These are phyloP conservation scores for Thuja plicata DNA, from an alignment of 83 land plant species.

Conservation along the genomic window DNA sequence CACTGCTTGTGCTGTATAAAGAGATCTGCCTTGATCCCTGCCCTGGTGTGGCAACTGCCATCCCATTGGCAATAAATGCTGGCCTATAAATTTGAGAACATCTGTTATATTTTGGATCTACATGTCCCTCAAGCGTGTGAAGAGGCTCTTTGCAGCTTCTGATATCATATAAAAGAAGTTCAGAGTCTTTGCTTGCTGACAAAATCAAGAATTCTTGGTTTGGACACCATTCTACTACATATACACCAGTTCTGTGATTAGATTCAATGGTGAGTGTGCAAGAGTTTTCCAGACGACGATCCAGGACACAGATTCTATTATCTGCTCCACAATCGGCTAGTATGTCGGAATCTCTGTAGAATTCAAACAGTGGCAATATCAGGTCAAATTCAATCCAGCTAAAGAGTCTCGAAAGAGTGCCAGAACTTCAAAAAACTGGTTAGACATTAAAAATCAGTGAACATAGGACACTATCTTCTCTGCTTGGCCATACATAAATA, in stretches of 20 bases:
- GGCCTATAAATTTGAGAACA: slow-evolving; percentile 45
- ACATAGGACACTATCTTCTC: neutral
- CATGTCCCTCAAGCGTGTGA: slow-evolving; percentile 42
- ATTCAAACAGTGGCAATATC: neutral
- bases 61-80: slow-evolving; percentile 36
- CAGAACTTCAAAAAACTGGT: too few species aligned
- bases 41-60: slow-evolving; percentile 40
- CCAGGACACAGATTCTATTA: slow-evolving; percentile 44
- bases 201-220: slow-evolving; percentile 28
- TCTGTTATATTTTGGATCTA: slow-evolving; percentile 6
- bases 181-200: slow-evolving; percentile 47
- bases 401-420: neutral
- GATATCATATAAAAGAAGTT: slow-evolving; percentile 38
- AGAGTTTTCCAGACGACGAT: slow-evolving; percentile 24
- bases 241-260: slow-evolving; percentile 26
- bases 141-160: slow-evolving; percentile 24
- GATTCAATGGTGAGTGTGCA: slow-evolving; percentile 32
- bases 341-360: slow-evolving; percentile 26
- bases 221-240: slow-evolving; percentile 47
- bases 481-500: neutral
- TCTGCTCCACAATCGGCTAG: slow-evolving; percentile 55
- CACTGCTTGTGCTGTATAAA: slow-evolving; percentile 31
- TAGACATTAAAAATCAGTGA: neutral
- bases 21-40: slow-evolving; percentile 46
- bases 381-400: neutral